Evolutionary conservation across 306 rosid species (phyloP).

Genomic region (Arachis hypogaea): DNA sequence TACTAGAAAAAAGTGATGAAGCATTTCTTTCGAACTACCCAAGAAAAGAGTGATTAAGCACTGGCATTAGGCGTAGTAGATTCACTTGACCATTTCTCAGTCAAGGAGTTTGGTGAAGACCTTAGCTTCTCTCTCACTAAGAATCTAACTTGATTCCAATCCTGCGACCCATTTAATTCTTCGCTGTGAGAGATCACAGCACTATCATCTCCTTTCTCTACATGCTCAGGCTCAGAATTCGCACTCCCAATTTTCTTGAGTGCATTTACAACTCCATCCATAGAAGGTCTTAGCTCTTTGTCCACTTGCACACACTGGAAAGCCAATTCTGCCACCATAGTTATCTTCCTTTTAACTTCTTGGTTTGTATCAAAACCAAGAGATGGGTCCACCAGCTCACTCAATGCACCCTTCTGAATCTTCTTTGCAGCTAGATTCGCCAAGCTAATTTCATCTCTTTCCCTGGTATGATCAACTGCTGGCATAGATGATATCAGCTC

Average conservation of each 20-base stretch:
- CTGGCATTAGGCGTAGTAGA: conserved; percentile 40
- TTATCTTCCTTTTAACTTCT: conserved; percentile 51
- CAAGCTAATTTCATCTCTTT: conserved; percentile 65
- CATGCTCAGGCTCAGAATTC: conserved; percentile 35
- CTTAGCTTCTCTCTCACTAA: conserved; percentile 34
- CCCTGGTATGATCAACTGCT: conserved; percentile 64
- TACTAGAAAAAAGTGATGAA: conserved; percentile 12
- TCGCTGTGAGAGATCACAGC: not conserved
- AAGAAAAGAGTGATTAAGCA: conserved; percentile 20
- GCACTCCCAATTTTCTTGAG: conserved; percentile 50
- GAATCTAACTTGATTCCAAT: conserved; percentile 36
- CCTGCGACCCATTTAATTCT: conserved; percentile 18
- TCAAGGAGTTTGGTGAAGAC: conserved; percentile 51
- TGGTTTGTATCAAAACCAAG: conserved; percentile 60
- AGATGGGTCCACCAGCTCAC: conserved; percentile 59
- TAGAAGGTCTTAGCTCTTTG: conserved; percentile 71
- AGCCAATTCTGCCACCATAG: conserved; percentile 65
- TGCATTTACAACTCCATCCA: conserved; percentile 57
- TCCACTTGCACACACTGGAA: conserved; percentile 69
- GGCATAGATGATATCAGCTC: conserved; percentile 75
- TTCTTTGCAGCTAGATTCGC: conserved; percentile 53
- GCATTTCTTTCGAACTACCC: no score
- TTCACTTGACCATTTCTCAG: conserved; percentile 47
- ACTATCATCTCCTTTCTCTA: conserved; percentile 16
- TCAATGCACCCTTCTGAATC: conserved; percentile 46